Percentiles rank a stretch among this genome's conserved stretches.
phyloP scores from a whole-genome alignment of 2,329 filamentous ascomycete species.

The Lasiodiplodia sp. region DNA sequence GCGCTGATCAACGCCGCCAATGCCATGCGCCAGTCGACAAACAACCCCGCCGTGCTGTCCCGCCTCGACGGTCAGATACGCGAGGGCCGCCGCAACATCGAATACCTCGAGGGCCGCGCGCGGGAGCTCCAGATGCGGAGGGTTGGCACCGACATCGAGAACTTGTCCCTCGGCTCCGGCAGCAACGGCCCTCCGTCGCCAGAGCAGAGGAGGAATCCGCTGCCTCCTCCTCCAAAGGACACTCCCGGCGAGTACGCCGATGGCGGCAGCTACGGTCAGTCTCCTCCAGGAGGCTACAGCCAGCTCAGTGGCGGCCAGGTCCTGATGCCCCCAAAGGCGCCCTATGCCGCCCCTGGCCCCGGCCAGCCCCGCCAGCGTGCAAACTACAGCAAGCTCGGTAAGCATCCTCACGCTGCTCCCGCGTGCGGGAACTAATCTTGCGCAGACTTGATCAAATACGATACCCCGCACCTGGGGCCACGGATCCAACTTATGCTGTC shows the following conservation, averaged over 20 bases:
- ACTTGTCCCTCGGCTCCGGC: conserved; percentile 67
- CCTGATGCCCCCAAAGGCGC: conserved; percentile 81
- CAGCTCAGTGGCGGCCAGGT: conserved; percentile 71
- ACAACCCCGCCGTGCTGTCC: conserved; percentile 89
- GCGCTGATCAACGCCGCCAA: conserved; percentile 92
- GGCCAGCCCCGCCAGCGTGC: conserved; percentile 72
- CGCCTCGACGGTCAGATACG: conserved; percentile 93
- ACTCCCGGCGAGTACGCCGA: conserved; percentile 61
- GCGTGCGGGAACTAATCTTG: conserved; percentile 34
- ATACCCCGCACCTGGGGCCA: conserved; percentile 91
- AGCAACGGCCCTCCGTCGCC: conserved; percentile 46
- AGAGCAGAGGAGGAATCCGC: conserved; percentile 46
- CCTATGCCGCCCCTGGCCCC: conserved; percentile 77
- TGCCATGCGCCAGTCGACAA: conserved; percentile 93
- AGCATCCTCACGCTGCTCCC: conserved; percentile 1
- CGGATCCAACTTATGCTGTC: conserved; percentile 99
- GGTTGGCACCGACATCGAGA: conserved; percentile 71
- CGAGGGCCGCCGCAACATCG: conserved; percentile 89
- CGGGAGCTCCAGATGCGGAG: conserved; percentile 85
- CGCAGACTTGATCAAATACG: conserved; percentile 96
- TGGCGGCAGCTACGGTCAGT: conserved; percentile 68
- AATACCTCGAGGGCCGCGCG: conserved; percentile 94
- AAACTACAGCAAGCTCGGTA: conserved; percentile 97
- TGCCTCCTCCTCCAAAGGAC: conserved; percentile 76
- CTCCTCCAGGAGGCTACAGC: conserved; percentile 61